phyloP scores from a whole-genome alignment of 306 rosid genomes.

The Sindora glabra region DNA sequence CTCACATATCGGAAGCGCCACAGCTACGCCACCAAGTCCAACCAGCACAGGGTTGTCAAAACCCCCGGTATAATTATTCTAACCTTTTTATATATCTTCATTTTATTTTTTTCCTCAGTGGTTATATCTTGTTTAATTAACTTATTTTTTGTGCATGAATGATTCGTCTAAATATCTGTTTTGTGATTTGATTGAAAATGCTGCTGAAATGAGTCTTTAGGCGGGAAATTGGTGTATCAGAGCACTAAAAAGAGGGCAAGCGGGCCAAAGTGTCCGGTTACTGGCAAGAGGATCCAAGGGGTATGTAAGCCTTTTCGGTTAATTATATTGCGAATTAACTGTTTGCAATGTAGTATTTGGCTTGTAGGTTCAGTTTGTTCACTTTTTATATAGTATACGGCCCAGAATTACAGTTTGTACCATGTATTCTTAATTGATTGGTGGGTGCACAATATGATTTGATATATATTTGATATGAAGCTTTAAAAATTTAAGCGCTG shows the following conservation, averaged over 20 bases:
- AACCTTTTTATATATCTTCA: not conserved
- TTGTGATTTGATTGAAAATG: not conserved
- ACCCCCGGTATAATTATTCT: conserved; percentile 55
- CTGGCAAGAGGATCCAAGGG: conserved; percentile 95
- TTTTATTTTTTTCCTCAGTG: no score
- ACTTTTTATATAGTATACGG: not conserved
- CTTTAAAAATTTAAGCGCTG: no score
- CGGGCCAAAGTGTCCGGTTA: conserved; percentile 90
- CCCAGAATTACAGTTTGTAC: not conserved
- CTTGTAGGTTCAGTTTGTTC: not conserved
- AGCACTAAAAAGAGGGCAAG: conserved; percentile 82
- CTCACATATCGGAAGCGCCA: conserved; percentile 76
- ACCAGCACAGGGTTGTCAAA: conserved; percentile 76
- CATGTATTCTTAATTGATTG: no score
- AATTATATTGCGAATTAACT: not conserved
- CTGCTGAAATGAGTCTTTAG: conserved; percentile 22
- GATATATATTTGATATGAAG: no score
- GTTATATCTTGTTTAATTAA: no score
- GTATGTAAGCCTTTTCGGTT: conserved; percentile 20
- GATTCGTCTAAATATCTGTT: not conserved
- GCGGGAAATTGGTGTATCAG: conserved; percentile 85
- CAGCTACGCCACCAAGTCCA: conserved; percentile 86
- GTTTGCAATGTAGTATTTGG: not conserved
- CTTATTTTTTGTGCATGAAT: no score
- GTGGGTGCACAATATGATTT: no score